phyloP scores from a whole-genome alignment of 2,329 filamentous ascomycete genomes.

The Beauveria asiatica region DNA sequence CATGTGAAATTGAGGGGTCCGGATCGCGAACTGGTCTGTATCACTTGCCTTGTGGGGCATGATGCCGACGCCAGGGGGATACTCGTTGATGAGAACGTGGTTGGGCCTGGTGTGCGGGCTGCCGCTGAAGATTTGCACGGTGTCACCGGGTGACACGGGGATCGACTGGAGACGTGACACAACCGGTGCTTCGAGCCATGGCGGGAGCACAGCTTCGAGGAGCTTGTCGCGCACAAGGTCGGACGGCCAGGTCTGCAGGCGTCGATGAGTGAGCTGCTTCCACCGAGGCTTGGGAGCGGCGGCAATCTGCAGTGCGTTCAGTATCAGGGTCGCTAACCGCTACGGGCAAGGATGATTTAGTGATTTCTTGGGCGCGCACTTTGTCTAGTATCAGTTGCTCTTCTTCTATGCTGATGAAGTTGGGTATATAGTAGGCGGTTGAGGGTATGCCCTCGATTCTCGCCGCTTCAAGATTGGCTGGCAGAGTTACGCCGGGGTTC shows the following conservation, averaged over 20 bases:
- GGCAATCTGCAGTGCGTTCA: constrained; percentile 35
- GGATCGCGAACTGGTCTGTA: neutral
- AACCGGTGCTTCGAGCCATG: constrained; percentile 66
- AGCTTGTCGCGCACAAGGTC: constrained; percentile 71
- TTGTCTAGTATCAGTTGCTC: constrained; percentile 64
- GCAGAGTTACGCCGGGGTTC: constrained; percentile 23
- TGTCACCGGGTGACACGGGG: constrained; percentile 24
- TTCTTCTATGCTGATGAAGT: constrained; percentile 73
- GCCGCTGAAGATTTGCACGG: constrained; percentile 40
- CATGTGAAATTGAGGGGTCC: neutral
- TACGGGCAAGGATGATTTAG: neutral
- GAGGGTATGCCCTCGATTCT: constrained; percentile 49
- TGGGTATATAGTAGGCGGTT: constrained; percentile 72
- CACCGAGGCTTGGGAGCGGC: constrained; percentile 67
- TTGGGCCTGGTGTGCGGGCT: constrained; percentile 75
- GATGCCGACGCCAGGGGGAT: constrained; percentile 80
- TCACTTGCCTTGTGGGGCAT: constrained; percentile 70
- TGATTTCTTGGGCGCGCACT: constrained; percentile 33
- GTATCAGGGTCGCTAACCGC: neutral
- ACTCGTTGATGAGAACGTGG: constrained; percentile 92
- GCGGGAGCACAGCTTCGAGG: constrained; percentile 63
- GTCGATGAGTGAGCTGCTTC: constrained; percentile 80
- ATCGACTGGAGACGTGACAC: constrained; percentile 51
- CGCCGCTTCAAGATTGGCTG: constrained; percentile 40
- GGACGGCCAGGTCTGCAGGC: constrained; percentile 85